Evolutionary conservation across 257 asterid species (phyloP).

Genomic region (Pogostemon cablin): DNA sequence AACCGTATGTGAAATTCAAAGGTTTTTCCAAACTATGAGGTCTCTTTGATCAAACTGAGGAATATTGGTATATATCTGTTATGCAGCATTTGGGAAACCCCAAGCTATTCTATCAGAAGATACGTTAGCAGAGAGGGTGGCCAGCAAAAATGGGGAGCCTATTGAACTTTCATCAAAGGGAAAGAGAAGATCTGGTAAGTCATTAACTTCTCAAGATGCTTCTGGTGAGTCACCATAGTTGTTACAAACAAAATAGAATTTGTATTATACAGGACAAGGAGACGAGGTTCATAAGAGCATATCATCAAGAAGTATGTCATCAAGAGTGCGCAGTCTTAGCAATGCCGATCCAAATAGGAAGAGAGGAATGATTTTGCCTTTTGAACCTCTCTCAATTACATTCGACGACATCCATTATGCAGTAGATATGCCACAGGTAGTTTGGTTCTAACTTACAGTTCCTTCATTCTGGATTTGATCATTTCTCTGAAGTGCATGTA

Average conservation of each 20-base stretch:
- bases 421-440: slow-evolving; percentile 86
- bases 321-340: slow-evolving; percentile 48
- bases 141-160: slow-evolving; percentile 43
- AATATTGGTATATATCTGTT: neutral
- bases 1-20: slow-evolving; percentile 53
- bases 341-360: slow-evolving; percentile 47
- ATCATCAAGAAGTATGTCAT: slow-evolving; percentile 50
- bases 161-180: slow-evolving; percentile 38
- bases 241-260: neutral
- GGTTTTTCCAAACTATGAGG: neutral
- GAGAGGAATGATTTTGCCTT: slow-evolving; percentile 87
- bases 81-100: slow-evolving; percentile 76
- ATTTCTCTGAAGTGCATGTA: slow-evolving; percentile 6
- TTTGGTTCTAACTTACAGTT: neutral
- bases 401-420: slow-evolving; percentile 70
- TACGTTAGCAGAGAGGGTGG: slow-evolving; percentile 48
- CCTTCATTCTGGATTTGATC: neutral
- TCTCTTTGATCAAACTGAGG: neutral
- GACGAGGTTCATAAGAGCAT: slow-evolving; percentile 38
- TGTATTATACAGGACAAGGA: slow-evolving; percentile 35
- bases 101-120: slow-evolving; percentile 65
- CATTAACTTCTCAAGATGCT: neutral
- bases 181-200: slow-evolving; percentile 32
- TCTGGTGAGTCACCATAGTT: neutral
- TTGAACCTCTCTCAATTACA: slow-evolving; percentile 71